Evolutionary conservation across 2,329 filamentous ascomycete species (phyloP).

Genomic region (Alternaria solani): DNA sequence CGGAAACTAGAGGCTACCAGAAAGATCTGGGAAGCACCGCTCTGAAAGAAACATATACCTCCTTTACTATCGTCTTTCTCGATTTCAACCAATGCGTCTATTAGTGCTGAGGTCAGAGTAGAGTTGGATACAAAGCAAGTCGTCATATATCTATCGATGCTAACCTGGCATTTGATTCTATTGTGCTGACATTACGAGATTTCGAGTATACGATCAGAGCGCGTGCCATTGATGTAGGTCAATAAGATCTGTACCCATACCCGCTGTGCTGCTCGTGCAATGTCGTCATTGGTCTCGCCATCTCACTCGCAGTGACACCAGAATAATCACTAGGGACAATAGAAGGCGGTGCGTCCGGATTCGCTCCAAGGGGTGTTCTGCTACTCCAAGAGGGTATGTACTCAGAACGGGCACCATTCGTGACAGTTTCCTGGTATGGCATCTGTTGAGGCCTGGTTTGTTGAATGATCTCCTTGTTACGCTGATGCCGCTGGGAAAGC

Average conservation of each 20-base stretch:
- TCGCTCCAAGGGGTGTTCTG: neutral
- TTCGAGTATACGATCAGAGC: neutral
- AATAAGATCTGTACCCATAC: neutral
- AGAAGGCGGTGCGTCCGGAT: neutral
- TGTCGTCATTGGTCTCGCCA: neutral
- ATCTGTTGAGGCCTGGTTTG: neutral
- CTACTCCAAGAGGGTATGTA: neutral
- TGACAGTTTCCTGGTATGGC: neutral
- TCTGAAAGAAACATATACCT: neutral
- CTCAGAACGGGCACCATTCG: neutral
- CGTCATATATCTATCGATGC: neutral
- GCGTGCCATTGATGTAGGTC: neutral
- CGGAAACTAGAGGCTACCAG: neutral
- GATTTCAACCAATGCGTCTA: neutral
- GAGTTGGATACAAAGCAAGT: neutral
- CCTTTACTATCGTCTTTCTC: neutral
- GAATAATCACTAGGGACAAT: neutral
- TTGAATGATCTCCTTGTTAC: neutral
- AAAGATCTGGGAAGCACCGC: neutral
- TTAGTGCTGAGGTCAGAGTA: neutral
- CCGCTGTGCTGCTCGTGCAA: neutral
- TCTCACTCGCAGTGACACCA: neutral
- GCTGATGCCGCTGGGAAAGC: neutral
- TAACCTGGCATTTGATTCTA: neutral
- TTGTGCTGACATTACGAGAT: neutral